A percentile compares a stretch with the other conserved stretches of the same genome.
These are phyloP conservation scores for Cyclocybe aegerita DNA, from an alignment of 768 basidiomycete genomes.

Conservation along the genomic window DNA sequence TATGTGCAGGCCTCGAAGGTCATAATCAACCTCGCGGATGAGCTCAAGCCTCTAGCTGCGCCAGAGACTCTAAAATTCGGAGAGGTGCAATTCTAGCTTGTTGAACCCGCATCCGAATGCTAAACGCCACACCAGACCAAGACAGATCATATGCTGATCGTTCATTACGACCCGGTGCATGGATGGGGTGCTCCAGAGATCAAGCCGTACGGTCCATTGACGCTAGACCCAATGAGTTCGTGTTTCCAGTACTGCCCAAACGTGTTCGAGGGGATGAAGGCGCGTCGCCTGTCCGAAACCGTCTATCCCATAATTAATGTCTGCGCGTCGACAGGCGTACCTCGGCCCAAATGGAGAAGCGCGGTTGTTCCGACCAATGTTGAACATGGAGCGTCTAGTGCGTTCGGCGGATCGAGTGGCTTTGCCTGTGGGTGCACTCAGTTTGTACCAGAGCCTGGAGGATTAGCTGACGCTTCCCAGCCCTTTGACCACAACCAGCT, in stretches of 20 bases:
- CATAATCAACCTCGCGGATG: slow-evolving; percentile 41
- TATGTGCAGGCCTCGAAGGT: slow-evolving; percentile 60
- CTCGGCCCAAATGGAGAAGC: slow-evolving; percentile 68
- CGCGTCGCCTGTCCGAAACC: slow-evolving; percentile 15
- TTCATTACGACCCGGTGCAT: slow-evolving; percentile 55
- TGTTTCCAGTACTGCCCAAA: slow-evolving; percentile 88
- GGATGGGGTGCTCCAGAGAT: slow-evolving; percentile 78
- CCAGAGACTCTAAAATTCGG: slow-evolving; percentile 56
- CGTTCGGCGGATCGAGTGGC: slow-evolving; percentile 70
- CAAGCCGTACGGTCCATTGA: slow-evolving; percentile 69
- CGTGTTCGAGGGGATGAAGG: slow-evolving; percentile 88
- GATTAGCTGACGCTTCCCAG: slow-evolving; percentile 28
- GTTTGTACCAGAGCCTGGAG: neutral
- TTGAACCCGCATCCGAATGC: neutral
- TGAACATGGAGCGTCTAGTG: slow-evolving; percentile 83
- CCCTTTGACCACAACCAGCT: slow-evolving; percentile 72
- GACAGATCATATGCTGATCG: slow-evolving; percentile 78
- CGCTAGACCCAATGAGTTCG: slow-evolving; percentile 66
- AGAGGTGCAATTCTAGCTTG: slow-evolving; percentile 31
- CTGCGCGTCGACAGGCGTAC: slow-evolving; percentile 50
- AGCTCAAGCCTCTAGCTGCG: slow-evolving; percentile 50
- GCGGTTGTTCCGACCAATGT: slow-evolving; percentile 78
- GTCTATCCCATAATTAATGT: too few species aligned
- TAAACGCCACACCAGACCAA: slow-evolving; percentile 37
- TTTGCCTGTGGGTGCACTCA: slow-evolving; percentile 51